These are phyloP conservation scores for Aspergillus panamensis DNA, from an alignment of 495 filamentous ascomycete species.

Conservation along the genomic window DNA sequence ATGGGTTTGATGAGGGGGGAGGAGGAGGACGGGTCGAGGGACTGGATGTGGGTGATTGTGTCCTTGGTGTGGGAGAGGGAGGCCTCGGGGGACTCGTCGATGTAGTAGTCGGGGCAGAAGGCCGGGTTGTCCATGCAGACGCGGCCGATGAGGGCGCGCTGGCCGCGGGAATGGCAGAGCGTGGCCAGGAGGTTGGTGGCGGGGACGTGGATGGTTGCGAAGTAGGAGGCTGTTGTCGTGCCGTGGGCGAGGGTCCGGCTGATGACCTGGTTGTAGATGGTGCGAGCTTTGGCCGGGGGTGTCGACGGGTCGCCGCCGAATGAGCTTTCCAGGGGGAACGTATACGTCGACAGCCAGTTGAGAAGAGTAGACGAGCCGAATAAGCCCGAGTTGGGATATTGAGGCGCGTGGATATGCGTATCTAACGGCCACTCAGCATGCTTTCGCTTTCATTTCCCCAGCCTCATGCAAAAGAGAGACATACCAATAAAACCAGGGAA, in stretches of 20 bases:
- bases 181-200: conserved; percentile 85
- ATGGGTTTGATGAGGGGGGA: conserved; percentile 66
- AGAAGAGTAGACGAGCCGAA: conserved; percentile 88
- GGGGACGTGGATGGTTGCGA: conserved; percentile 77
- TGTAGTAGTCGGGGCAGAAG: conserved; percentile 69
- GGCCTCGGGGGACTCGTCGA: conserved; percentile 57
- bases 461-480: conserved; percentile 1
- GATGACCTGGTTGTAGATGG: conserved; percentile 71
- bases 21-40: conserved; percentile 58
- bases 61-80: conserved; percentile 55
- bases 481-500: conserved; percentile 91
- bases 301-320: conserved; percentile 39
- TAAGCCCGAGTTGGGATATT: conserved; percentile 89
- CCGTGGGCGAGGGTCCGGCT: conserved; percentile 78
- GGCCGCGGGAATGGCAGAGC: conserved; percentile 69
- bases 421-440: conserved; percentile 45
- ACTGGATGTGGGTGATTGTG: conserved; percentile 63
- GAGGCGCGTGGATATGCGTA: conserved; percentile 90
- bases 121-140: conserved; percentile 78
- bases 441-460: conserved; percentile 10
- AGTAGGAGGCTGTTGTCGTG: conserved; percentile 89
- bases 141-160: conserved; percentile 85
- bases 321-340: conserved; percentile 86
- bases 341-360: conserved; percentile 89
- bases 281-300: conserved; percentile 44